A percentile compares a stretch with the other conserved stretches of the same genome.
Evolutionary conservation across 2,329 filamentous ascomycete genomes (phyloP).

Genomic region (Ophiostoma novo-ulmi): DNA sequence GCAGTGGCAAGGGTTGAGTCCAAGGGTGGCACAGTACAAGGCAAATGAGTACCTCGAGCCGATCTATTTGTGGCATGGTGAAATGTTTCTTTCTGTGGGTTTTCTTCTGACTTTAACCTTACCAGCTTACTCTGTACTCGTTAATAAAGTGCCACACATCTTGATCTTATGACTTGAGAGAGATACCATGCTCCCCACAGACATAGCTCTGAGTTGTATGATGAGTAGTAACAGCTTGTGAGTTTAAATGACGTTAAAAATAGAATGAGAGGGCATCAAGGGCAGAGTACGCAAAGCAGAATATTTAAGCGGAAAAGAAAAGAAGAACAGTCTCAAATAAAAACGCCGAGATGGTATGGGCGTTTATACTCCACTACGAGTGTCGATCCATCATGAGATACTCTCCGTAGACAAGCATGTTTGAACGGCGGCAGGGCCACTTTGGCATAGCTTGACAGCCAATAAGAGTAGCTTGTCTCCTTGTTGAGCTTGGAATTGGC

Average conservation of each 20-base stretch:
- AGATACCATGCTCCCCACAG: neutral
- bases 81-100: neutral
- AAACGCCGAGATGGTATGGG: neutral
- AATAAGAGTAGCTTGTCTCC: neutral
- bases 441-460: neutral
- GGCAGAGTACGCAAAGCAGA: neutral
- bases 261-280: too few species aligned
- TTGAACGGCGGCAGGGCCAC: neutral
- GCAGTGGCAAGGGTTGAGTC: too few species aligned
- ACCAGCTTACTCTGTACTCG: neutral
- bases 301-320: neutral
- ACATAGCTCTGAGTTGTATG: neutral
- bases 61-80: neutral
- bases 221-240: neutral
- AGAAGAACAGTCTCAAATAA: neutral
- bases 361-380: neutral
- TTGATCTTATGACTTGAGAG: neutral
- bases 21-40: neutral
- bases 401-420: conserved; percentile 2
- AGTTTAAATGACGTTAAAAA: too few species aligned
- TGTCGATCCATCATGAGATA: conserved; percentile 1
- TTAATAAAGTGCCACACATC: neutral
- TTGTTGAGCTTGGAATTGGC: neutral
- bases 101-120: neutral
- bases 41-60: neutral